These are phyloP conservation scores for Vicia villosa DNA, from an alignment of 306 rosid species.

Conservation along the genomic window DNA sequence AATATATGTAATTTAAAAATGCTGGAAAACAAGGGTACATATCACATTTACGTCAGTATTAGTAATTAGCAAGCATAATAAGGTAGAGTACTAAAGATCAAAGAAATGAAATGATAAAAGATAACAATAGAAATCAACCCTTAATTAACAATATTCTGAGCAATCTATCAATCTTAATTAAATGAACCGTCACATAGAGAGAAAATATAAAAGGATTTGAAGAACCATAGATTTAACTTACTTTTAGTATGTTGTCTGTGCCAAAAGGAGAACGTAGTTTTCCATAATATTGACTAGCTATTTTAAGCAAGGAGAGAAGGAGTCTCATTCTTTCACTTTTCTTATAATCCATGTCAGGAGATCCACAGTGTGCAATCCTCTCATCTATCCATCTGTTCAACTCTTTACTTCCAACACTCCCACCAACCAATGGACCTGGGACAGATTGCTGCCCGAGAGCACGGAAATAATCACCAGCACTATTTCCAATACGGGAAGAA, in stretches of 20 bases:
- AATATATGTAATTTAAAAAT: constrained; percentile 9
- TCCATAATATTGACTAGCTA: constrained; percentile 88
- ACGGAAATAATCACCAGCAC: constrained; percentile 56
- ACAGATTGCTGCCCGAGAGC: constrained; percentile 75
- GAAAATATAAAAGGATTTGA: constrained; percentile 19
- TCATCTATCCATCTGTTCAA: constrained; percentile 88
- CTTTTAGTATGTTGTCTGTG: constrained; percentile 57
- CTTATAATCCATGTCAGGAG: constrained; percentile 61
- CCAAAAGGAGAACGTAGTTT: constrained; percentile 95
- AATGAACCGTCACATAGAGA: constrained; percentile 6
- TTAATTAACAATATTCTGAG: not conserved
- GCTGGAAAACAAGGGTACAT: not conserved
- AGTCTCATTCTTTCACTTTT: constrained; percentile 70
- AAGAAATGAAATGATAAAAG: constrained; percentile 1
- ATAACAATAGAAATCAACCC: not conserved
- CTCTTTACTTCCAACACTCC: constrained; percentile 83
- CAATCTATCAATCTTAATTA: constrained; percentile 16
- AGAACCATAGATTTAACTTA: constrained; percentile 37
- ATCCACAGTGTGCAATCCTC: constrained; percentile 64
- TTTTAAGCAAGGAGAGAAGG: constrained; percentile 83
- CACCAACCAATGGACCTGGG: constrained; percentile 95
- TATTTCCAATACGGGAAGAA: constrained; percentile 49
- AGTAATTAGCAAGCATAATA: not conserved
- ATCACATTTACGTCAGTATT: not conserved
- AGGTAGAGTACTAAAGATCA: not conserved